phyloP scores from a whole-genome alignment of 2,329 filamentous ascomycete genomes.

The Aspergillus versicolor region DNA sequence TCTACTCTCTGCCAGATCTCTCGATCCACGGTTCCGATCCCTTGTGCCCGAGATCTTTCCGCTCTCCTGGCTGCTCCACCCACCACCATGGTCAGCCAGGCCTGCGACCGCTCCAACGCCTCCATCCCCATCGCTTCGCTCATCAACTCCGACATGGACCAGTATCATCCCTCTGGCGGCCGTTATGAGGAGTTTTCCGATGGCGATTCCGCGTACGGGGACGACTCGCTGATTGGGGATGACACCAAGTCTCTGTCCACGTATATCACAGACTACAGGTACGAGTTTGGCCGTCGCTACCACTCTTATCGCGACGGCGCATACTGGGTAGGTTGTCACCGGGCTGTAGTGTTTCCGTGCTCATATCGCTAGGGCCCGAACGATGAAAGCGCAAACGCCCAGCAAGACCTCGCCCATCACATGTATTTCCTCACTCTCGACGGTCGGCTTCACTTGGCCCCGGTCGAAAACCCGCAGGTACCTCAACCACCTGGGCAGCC shows the following conservation, averaged over 20 bases:
- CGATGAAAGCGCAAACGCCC: conserved; percentile 23
- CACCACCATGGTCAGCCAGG: too few relatives aligned
- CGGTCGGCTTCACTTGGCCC: conserved; percentile 31
- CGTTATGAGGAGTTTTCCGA: conserved; percentile 11
- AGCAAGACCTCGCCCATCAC: conserved; percentile 35
- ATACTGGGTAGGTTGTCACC: conserved; percentile 20
- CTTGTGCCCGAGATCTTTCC: too few relatives aligned
- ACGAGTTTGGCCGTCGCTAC: conserved; percentile 33
- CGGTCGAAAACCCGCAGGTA: conserved; percentile 23
- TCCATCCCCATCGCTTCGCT: background rate
- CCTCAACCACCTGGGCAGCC: background rate
- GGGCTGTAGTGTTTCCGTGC: background rate
- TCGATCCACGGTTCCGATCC: too few relatives aligned
- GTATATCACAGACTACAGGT: conserved; percentile 30
- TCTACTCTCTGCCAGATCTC: too few relatives aligned
- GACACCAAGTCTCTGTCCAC: conserved; percentile 28
- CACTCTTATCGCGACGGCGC: conserved; percentile 33
- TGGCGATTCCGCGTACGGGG: conserved; percentile 20
- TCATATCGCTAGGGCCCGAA: conserved; percentile 19
- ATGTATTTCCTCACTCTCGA: conserved; percentile 38
- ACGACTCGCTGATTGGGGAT: conserved; percentile 20
- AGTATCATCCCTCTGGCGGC: conserved; percentile 1
- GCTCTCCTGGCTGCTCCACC: too few relatives aligned
- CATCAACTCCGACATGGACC: background rate
- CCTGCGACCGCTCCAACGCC: background rate